A percentile compares a stretch with the other conserved stretches of the same genome.
phyloP scores from a whole-genome alignment of 805 yeast species.

The Wickerhamomyces ciferrii region DNA sequence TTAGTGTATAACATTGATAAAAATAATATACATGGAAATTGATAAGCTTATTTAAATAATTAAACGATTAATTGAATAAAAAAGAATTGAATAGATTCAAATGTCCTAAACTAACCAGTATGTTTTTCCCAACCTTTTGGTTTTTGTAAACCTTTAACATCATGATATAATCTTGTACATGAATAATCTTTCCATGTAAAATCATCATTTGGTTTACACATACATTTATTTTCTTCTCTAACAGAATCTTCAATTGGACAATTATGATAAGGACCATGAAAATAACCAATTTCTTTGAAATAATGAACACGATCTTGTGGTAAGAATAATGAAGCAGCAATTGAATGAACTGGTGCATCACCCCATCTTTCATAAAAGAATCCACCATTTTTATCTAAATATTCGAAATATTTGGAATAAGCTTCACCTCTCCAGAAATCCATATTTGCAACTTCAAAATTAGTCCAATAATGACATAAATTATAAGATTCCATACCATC shows the following conservation, averaged over 20 bases:
- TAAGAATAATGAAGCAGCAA: constrained; percentile 77
- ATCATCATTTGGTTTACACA: constrained; percentile 64
- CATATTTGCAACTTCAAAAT: constrained; percentile 77
- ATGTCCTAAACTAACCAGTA: constrained; percentile 28
- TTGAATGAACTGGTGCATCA: constrained; percentile 89
- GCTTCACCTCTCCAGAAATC: constrained; percentile 72
- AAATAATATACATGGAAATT: no score
- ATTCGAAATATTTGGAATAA: constrained; percentile 64
- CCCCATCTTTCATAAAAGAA: constrained; percentile 94
- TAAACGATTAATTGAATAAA: background rate
- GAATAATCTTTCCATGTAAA: constrained; percentile 75
- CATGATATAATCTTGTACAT: constrained; percentile 62
- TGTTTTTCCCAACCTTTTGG: constrained; percentile 70
- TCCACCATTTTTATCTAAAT: constrained; percentile 80
- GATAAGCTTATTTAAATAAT: no score
- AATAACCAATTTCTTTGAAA: constrained; percentile 83
- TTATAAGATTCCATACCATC: constrained; percentile 71
- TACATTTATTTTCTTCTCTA: constrained; percentile 61
- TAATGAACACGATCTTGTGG: constrained; percentile 68
- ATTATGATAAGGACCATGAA: constrained; percentile 73
- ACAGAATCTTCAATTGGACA: constrained; percentile 66
- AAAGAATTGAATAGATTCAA: background rate
- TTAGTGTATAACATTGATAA: no score
- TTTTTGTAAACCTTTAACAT: constrained; percentile 47
- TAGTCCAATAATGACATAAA: constrained; percentile 89